A percentile compares a stretch with the other conserved stretches of the same genome.
Conservation (phyloP, 1,139 yeast species). For the Suhomyces terraborum region DNA sequence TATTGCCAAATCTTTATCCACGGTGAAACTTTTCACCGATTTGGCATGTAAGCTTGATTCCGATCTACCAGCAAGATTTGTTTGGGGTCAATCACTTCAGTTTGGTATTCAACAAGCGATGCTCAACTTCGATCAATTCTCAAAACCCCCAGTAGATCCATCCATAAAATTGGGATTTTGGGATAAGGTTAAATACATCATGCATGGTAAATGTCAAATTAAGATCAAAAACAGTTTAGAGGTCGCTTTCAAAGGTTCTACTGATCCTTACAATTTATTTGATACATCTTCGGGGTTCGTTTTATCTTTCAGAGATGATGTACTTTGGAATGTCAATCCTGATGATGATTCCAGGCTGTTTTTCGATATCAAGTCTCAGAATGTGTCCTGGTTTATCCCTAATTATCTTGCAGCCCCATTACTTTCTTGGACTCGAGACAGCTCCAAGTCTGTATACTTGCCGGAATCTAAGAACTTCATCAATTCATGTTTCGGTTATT, state of each 20-base stretch:
- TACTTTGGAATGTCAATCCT: slow-evolving; percentile 44
- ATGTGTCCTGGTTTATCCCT: slow-evolving; percentile 54
- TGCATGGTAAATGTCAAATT: slow-evolving; percentile 50
- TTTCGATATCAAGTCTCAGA: slow-evolving; percentile 40
- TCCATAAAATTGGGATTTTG: slow-evolving; percentile 58
- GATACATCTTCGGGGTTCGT: slow-evolving; percentile 44
- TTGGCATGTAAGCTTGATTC: slow-evolving; percentile 59
- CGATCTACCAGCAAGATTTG: slow-evolving; percentile 61
- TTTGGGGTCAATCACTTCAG: slow-evolving; percentile 86
- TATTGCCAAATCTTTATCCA: slow-evolving; percentile 75
- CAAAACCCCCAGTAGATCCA: slow-evolving; percentile 77
- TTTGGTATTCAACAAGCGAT: slow-evolving; percentile 84
- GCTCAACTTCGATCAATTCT: slow-evolving; percentile 78
- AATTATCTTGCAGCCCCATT: slow-evolving; percentile 62
- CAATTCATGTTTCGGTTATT: slow-evolving; percentile 54
- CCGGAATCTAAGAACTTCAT: slow-evolving; percentile 48
- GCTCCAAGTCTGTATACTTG: slow-evolving; percentile 43
- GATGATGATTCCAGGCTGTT: slow-evolving; percentile 42
- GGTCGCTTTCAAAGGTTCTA: slow-evolving; percentile 52
- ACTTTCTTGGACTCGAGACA: slow-evolving; percentile 60
- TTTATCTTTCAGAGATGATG: slow-evolving; percentile 39
- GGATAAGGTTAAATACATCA: slow-evolving; percentile 54
- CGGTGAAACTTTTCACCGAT: slow-evolving; percentile 72
- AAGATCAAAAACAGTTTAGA: slow-evolving; percentile 47
- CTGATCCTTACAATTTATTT: slow-evolving; percentile 48